Percentiles rank a stretch among this genome's conserved stretches.
Conservation (phyloP, 1,139 yeast genomes). For the Hemisphaericaspora xylanilytica region DNA sequence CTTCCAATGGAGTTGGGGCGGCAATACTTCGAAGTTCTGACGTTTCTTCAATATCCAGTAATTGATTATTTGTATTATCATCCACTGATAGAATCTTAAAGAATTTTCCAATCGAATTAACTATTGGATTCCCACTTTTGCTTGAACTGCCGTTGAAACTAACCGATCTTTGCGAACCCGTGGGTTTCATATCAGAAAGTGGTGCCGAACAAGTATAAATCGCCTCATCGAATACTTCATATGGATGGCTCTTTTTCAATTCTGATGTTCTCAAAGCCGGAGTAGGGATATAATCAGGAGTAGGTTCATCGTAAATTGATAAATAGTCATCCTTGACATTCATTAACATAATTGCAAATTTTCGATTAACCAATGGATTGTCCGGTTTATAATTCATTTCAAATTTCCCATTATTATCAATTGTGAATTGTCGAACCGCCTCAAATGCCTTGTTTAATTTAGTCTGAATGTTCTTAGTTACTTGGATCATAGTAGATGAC, state of each 20-base stretch:
- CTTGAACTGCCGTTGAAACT: constrained; percentile 15
- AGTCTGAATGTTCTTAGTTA: constrained; percentile 29
- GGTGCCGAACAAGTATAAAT: constrained; percentile 52
- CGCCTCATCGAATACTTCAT: constrained; percentile 75
- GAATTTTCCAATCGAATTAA: constrained; percentile 38
- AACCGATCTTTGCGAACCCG: constrained; percentile 3
- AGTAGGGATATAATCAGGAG: constrained; percentile 13
- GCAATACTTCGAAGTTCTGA: background rate
- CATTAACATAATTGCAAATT: constrained; percentile 43
- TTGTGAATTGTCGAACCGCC: constrained; percentile 18
- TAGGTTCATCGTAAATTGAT: constrained; percentile 18
- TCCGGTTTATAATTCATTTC: constrained; percentile 38
- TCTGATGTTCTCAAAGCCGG: constrained; percentile 28
- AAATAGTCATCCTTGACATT: constrained; percentile 28
- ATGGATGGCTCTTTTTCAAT: constrained; percentile 55
- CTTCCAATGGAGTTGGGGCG: background rate
- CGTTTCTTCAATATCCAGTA: constrained; percentile 6
- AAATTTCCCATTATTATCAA: constrained; percentile 10
- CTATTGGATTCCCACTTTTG: constrained; percentile 25
- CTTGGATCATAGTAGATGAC: constrained; percentile 32
- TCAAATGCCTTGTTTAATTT: constrained; percentile 27
- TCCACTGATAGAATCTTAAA: constrained; percentile 38
- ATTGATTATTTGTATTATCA: constrained; percentile 6
- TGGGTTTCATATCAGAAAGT: constrained; percentile 7
- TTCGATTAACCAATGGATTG: constrained; percentile 52